These are phyloP conservation scores for Phlegmacium glaucopus DNA, from an alignment of 768 basidiomycete genomes.

Conservation along the genomic window DNA sequence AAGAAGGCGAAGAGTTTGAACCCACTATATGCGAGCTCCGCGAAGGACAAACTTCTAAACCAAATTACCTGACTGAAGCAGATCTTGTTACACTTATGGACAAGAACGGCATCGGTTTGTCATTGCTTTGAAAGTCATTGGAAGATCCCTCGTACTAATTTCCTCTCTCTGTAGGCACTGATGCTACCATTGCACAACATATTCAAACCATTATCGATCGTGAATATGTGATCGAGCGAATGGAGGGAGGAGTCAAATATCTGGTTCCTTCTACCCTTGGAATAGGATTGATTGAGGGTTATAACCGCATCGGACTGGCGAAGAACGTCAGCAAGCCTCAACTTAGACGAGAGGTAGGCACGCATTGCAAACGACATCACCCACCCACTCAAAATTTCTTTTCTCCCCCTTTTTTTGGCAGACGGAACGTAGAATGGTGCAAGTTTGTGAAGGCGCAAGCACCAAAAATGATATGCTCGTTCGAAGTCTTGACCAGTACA, in stretches of 20 bases:
- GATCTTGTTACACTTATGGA: constrained; percentile 97
- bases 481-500: constrained; percentile 83
- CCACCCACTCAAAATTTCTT: no score
- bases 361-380: neutral
- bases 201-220: constrained; percentile 92
- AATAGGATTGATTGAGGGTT: constrained; percentile 91
- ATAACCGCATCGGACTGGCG: constrained; percentile 87
- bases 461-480: constrained; percentile 81
- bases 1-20: constrained; percentile 79
- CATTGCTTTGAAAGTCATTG: neutral
- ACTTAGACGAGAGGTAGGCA: constrained; percentile 80
- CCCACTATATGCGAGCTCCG: constrained; percentile 81
- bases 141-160: neutral
- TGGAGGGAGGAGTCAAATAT: constrained; percentile 86
- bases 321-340: constrained; percentile 91
- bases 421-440: constrained; percentile 94
- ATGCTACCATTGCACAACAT: constrained; percentile 98
- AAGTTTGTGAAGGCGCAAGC: constrained; percentile 82
- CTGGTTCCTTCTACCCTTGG: constrained; percentile 93
- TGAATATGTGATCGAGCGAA: constrained; percentile 84
- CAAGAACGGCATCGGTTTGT: constrained; percentile 93
- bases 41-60: constrained; percentile 79
- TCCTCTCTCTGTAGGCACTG: constrained; percentile 64
- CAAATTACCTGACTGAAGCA: constrained; percentile 87
- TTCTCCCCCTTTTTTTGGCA: constrained; percentile 35